Percentiles rank a stretch among this genome's conserved stretches.
phyloP scores from a whole-genome alignment of 768 basidiomycete genomes.

The Calocybe cyanea region DNA sequence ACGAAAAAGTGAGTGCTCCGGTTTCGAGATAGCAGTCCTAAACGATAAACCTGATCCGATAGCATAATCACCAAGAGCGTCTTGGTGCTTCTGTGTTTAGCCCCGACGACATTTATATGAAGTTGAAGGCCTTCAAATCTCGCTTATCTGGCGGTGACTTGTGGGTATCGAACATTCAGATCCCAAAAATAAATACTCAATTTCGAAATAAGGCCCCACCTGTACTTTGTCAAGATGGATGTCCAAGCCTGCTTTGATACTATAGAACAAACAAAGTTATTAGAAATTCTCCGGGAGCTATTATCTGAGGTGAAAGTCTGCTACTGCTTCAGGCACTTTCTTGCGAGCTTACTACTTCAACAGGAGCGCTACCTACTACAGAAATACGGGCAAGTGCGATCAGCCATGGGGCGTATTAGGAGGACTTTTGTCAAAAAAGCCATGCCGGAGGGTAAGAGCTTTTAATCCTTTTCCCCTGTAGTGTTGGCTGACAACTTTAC shows the following conservation, averaged over 20 bases:
- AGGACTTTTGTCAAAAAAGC: constrained; percentile 60
- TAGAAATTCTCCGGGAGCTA: constrained; percentile 70
- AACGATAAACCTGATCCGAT: neutral
- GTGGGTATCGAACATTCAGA: constrained; percentile 33
- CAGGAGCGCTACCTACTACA: constrained; percentile 75
- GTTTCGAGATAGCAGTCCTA: neutral
- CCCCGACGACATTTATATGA: constrained; percentile 75
- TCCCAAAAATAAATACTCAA: neutral
- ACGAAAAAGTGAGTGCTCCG: constrained; percentile 64
- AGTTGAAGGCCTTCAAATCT: constrained; percentile 67
- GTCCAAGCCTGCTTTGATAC: constrained; percentile 96
- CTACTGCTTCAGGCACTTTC: neutral
- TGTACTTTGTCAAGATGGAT: constrained; percentile 97
- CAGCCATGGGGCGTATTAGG: constrained; percentile 52
- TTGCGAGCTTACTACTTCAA: neutral
- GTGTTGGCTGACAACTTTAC: neutral
- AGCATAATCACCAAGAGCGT: constrained; percentile 61
- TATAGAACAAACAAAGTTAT: constrained; percentile 82
- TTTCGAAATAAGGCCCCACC: constrained; percentile 54
- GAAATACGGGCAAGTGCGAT: constrained; percentile 62
- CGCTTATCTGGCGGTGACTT: constrained; percentile 44
- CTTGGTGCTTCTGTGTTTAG: constrained; percentile 84
- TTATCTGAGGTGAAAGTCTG: constrained; percentile 57
- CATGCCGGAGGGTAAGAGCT: constrained; percentile 52
- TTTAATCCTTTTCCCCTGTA: neutral